Evolutionary conservation across 2,329 filamentous ascomycete genomes (phyloP), one percentile per base, ranked within the genome.

Genomic region (Beauveria rudraprayagi): DNA sequence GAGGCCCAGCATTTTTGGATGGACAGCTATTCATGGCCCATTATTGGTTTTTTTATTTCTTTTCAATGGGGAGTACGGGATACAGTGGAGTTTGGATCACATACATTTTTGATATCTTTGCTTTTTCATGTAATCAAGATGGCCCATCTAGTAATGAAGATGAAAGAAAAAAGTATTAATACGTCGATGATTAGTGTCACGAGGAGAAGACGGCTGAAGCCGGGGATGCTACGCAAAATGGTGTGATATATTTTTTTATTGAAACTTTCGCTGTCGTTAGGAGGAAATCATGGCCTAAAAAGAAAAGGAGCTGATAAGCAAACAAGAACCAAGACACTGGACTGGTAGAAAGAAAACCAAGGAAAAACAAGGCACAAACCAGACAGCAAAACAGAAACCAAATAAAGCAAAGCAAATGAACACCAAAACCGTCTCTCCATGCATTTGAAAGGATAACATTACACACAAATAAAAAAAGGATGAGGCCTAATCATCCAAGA

Each of bases 171-270:
- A 26, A 55, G 1, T 7, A 55, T 11, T 9, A 26, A 34, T 46
- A 43, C 37, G 30, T 9, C 2, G 3, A 14, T 46, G 2, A 10
- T 40, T 3, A 40, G n/a, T 16, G 17, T 60, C 34, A 43, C 17
- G 14, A 22, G 5, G 16, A 28, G 5, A 5, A 14, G 19, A 41
- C 22, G 9, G 8, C 14, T 44, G 24, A 44, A 44, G 16, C 4
- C 14, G 34, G 34, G 5, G 14, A 19, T 30, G 26, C 37, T 57
- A 41, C 50, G 30, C 44, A 41, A 24, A 50, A 57, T 50, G 22
- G 40, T 61, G 50, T 60, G 30, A 11, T 51, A 50, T 57, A 46
- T 60, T 59, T 59, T 47, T 30, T 56, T 37, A 60, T 46, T 60
- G 46, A 24, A 54, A 24, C 46, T 60, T 50, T 53, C 57, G 57